A percentile compares a stretch with the other conserved stretches of the same genome.
These are phyloP conservation scores for Torulaspora pretoriensis DNA, from an alignment of 1,139 yeast species.

Conservation along the genomic window DNA sequence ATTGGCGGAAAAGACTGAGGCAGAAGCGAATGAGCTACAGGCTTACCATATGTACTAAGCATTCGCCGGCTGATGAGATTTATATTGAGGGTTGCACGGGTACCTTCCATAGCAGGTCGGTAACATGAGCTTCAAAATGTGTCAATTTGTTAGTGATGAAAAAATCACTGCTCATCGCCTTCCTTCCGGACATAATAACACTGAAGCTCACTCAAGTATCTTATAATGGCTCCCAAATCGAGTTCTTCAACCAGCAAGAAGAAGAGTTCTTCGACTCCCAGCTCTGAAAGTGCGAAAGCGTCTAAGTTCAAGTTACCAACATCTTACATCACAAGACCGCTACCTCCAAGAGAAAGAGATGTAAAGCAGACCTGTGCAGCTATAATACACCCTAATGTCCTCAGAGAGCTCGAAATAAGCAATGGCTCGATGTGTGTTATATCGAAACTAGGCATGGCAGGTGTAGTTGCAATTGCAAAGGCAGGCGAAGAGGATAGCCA, in stretches of 20 bases:
- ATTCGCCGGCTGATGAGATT: not conserved
- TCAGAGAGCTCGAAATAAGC: slow-evolving; percentile 50
- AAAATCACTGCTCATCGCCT: not conserved
- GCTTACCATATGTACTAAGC: not conserved
- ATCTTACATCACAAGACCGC: slow-evolving; percentile 59
- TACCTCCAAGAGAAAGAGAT: slow-evolving; percentile 35
- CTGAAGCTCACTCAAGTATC: not conserved
- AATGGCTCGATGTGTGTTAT: slow-evolving; percentile 55
- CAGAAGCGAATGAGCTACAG: not conserved
- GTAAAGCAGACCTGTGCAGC: slow-evolving; percentile 42
- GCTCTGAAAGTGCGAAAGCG: slow-evolving; percentile 20
- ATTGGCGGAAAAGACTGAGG: not conserved
- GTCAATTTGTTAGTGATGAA: not conserved
- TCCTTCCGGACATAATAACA: not conserved
- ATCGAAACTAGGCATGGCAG: slow-evolving; percentile 46
- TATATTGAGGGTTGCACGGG: too few relatives aligned
- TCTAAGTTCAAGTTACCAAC: slow-evolving; percentile 40
- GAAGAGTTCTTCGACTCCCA: slow-evolving; percentile 22
- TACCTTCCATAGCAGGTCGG: not conserved
- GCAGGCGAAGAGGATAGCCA: slow-evolving; percentile 42
- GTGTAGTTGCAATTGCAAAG: slow-evolving; percentile 45
- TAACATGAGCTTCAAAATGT: not conserved
- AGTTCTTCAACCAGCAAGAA: slow-evolving; percentile 30
- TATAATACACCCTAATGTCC: slow-evolving; percentile 48
- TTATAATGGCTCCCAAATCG: slow-evolving; percentile 32